Percentiles rank a stretch among this genome's conserved stretches.
phyloP scores from a whole-genome alignment of 2,329 filamentous ascomycete species.

The Talaromyces sp. region DNA sequence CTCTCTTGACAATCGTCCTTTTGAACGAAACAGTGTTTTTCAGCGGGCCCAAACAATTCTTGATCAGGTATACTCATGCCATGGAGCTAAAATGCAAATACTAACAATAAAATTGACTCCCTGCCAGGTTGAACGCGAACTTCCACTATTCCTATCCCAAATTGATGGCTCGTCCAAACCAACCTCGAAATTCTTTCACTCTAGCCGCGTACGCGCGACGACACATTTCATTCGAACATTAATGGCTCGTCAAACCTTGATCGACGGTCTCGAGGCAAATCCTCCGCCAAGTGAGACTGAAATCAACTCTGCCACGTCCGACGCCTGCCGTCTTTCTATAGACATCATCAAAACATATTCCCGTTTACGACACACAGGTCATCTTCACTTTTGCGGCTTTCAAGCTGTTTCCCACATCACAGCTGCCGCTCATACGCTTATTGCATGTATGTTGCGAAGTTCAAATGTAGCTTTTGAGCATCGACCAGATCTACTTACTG shows the following conservation, averaged over 20 bases:
- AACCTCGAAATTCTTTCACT: neutral
- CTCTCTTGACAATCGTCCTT: neutral
- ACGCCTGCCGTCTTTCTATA: neutral
- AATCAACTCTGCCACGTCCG: neutral
- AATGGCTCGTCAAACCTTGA: neutral
- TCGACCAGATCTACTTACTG: neutral
- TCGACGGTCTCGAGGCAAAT: constrained; percentile 1
- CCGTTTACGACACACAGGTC: neutral
- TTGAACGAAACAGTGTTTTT: neutral
- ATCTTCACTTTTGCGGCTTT: constrained; percentile 1
- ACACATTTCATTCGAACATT: neutral
- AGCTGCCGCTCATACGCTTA: constrained; percentile 4
- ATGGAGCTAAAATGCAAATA: too few species aligned
- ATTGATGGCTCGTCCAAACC: neutral
- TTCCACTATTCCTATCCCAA: neutral
- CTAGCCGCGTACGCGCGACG: constrained; percentile 3
- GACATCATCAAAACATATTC: constrained; percentile 6
- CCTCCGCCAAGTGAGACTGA: neutral
- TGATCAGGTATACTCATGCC: too few species aligned
- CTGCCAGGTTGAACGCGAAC: neutral
- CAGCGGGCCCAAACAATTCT: neutral
- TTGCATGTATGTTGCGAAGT: neutral
- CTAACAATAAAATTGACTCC: too few species aligned
- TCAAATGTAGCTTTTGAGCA: neutral
- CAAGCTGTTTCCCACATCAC: constrained; percentile 5